Conservation (phyloP, 345 rosid species). For the Combretum micranthum region DNA sequence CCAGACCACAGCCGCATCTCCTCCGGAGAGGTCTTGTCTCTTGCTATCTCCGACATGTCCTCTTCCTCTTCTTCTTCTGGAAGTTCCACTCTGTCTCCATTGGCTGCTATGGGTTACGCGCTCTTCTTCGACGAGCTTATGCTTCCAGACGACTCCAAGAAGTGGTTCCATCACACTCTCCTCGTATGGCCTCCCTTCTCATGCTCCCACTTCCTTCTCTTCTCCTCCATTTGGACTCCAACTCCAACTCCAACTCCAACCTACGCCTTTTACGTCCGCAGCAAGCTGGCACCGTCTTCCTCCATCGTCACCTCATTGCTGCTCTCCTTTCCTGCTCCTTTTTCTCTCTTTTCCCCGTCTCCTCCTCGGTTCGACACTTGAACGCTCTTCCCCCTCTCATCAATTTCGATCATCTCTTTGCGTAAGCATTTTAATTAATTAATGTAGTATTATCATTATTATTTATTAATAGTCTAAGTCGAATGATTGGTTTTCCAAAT, state of each 20-base stretch:
- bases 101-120: constrained; percentile 29
- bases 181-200: constrained; percentile 58
- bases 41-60: constrained; percentile 39
- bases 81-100: no score
- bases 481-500: background rate
- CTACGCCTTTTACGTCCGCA: constrained; percentile 60
- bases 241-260: constrained; percentile 31
- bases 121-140: constrained; percentile 49
- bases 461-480: background rate
- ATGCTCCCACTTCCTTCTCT: constrained; percentile 58
- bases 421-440: constrained; percentile 45
- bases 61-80: no score
- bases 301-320: constrained; percentile 79
- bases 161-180: constrained; percentile 60
- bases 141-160: constrained; percentile 34
- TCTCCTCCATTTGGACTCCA: constrained; percentile 24
- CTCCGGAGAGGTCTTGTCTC: constrained; percentile 56
- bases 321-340: constrained; percentile 82
- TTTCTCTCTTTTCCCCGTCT: constrained; percentile 75
- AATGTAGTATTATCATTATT: background rate
- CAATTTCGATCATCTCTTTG: constrained; percentile 81
- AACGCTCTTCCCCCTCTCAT: constrained; percentile 63
- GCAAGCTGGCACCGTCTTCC: constrained; percentile 67
- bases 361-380: constrained; percentile 46
- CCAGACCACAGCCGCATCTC: constrained; percentile 48